Conservation (phyloP, 768 basidiomycete species). For the Suillus discolor region DNA sequence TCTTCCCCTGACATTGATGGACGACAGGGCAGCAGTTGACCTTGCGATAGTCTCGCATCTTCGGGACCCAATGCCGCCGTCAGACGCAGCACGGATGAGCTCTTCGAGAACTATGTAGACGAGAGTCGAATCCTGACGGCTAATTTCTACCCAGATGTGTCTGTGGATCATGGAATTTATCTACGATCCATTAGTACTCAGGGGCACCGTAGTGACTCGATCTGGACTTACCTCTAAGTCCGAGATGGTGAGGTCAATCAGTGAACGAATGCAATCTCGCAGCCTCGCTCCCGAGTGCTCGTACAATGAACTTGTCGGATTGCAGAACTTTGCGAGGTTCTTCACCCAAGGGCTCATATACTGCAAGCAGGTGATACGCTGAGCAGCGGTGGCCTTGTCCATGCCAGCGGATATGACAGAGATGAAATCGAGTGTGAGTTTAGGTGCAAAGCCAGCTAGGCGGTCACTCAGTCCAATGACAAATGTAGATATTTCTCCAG, state of each 20-base stretch:
- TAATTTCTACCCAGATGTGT: conserved; percentile 77
- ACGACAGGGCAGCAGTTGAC: conserved; percentile 72
- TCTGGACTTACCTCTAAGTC: conserved; percentile 62
- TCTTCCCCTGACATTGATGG: conserved; percentile 76
- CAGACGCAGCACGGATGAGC: conserved; percentile 78
- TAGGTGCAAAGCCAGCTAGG: conserved; percentile 72
- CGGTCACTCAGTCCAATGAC: conserved; percentile 69
- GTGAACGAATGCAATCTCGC: conserved; percentile 77
- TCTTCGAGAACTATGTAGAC: conserved; percentile 80
- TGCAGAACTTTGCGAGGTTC: conserved; percentile 72
- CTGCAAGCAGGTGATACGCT: conserved; percentile 73
- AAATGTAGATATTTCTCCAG: conserved; percentile 65
- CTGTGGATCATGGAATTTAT: conserved; percentile 68
- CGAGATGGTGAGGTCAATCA: conserved; percentile 73
- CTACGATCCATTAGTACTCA: conserved; percentile 37
- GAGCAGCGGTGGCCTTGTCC: conserved; percentile 44
- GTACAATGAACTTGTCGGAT: conserved; percentile 66
- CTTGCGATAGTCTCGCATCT: conserved; percentile 78
- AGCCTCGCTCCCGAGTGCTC: conserved; percentile 75
- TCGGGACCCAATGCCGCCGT: conserved; percentile 75
- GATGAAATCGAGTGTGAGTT: conserved; percentile 86
- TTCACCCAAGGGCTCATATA: conserved; percentile 90
- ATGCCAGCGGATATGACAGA: conserved; percentile 79
- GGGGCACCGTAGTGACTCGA: background rate
- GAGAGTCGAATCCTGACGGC: conserved; percentile 64